Percentiles rank a stretch among this genome's conserved stretches.
phyloP scores from a whole-genome alignment of 495 filamentous ascomycete species.

The Daldinia vernicosa region DNA sequence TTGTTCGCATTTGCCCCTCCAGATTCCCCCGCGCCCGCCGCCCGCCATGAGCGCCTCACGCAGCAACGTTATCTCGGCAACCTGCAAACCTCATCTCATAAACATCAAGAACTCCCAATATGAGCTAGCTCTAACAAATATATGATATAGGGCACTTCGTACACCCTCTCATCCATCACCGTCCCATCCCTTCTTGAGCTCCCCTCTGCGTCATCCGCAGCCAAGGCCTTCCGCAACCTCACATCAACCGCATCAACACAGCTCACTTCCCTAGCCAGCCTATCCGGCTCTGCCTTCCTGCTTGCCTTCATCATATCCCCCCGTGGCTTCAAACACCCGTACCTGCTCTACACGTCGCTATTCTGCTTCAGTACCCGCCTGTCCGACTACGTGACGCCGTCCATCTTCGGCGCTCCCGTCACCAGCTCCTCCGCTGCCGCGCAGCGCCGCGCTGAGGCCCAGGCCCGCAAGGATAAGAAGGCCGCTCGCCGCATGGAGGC shows the following conservation, averaged over 20 bases:
- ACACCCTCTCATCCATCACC: conserved; percentile 75
- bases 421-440: conserved; percentile 38
- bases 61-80: neutral
- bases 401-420: conserved; percentile 53
- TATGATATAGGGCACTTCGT: conserved; percentile 76
- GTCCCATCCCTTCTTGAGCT: conserved; percentile 81
- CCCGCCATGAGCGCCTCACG: conserved; percentile 21
- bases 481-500: conserved; percentile 60
- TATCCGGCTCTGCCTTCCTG: conserved; percentile 70
- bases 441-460: conserved; percentile 38
- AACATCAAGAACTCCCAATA: neutral
- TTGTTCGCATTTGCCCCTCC: conserved; percentile 38
- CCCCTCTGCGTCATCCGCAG: conserved; percentile 72
- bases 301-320: conserved; percentile 80
- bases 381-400: conserved; percentile 62
- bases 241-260: conserved; percentile 66
- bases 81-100: conserved; percentile 2
- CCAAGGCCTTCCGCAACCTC: conserved; percentile 70
- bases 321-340: conserved; percentile 76
- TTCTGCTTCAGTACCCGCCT: conserved; percentile 65
- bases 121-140: neutral
- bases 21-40: conserved; percentile 23
- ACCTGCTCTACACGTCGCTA: conserved; percentile 79
- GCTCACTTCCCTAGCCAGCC: conserved; percentile 65
- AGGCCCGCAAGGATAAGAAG: conserved; percentile 40